A percentile compares a stretch with the other conserved stretches of the same genome.
These are phyloP conservation scores for Coemansia asiatica DNA, from an alignment of 192 early-diverging fungal genomes.

Conservation along the genomic window DNA sequence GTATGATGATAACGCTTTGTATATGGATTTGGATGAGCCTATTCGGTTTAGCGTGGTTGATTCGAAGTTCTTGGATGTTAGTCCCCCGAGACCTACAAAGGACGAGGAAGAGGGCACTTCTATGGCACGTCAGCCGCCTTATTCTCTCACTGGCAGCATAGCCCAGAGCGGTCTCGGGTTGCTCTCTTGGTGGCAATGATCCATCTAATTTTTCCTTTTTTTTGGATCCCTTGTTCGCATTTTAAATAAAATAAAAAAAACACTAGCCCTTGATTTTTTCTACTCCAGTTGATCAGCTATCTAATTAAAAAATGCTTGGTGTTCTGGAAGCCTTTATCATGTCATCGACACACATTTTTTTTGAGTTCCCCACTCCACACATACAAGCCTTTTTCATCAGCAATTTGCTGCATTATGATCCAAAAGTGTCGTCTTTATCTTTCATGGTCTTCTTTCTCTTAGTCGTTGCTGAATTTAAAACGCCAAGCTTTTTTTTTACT, in stretches of 20 bases:
- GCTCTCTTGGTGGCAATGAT: constrained; percentile 64
- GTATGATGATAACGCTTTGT: constrained; percentile 74
- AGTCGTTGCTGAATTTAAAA: not conserved
- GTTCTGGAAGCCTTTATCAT: too few relatives aligned
- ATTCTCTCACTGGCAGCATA: constrained; percentile 59
- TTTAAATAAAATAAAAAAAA: not conserved
- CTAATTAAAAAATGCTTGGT: too few relatives aligned
- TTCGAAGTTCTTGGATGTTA: constrained; percentile 75
- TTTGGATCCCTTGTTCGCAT: not conserved
- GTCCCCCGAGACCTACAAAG: constrained; percentile 50
- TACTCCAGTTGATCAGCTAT: too few relatives aligned
- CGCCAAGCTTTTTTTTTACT: not conserved
- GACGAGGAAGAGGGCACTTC: constrained; percentile 27
- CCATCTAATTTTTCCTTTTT: not conserved
- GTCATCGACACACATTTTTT: too few relatives aligned
- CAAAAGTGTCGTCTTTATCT: not conserved
- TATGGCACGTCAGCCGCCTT: constrained; percentile 29
- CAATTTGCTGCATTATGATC: not conserved
- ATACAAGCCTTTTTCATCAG: not conserved
- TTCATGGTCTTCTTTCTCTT: not conserved
- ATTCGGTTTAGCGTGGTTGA: constrained; percentile 77
- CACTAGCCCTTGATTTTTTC: too few relatives aligned
- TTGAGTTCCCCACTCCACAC: not conserved
- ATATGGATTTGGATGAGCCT: constrained; percentile 75
- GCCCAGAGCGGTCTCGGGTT: constrained; percentile 69